A percentile compares a stretch with the other conserved stretches of the same genome.
Evolutionary conservation across 1,139 yeast genomes (phyloP).

Genomic region (Geotrichum candidum): DNA sequence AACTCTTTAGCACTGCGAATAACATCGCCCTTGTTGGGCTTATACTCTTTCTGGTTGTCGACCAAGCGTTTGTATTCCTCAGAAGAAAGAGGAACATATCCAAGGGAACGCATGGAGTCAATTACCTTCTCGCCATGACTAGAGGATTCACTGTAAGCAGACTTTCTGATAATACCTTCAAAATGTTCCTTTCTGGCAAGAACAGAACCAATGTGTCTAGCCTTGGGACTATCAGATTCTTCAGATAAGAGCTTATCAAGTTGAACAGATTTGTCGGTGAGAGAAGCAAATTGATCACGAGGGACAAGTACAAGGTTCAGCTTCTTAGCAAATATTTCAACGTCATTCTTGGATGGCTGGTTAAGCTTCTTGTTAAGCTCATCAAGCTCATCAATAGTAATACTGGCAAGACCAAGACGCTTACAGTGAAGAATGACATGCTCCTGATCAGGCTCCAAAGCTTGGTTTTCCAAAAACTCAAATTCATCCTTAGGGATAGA

Average conservation of each 20-base stretch:
- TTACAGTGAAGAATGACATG: constrained; percentile 28
- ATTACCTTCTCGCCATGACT: constrained; percentile 30
- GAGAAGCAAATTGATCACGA: constrained; percentile 38
- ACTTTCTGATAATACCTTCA: constrained; percentile 30
- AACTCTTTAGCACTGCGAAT: constrained; percentile 36
- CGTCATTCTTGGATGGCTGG: constrained; percentile 32
- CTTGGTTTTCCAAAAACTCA: constrained; percentile 26
- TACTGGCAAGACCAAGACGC: constrained; percentile 28
- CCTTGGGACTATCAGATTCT: constrained; percentile 10
- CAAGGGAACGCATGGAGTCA: constrained; percentile 33
- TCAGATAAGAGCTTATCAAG: constrained; percentile 7
- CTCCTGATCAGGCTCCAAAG: constrained; percentile 28
- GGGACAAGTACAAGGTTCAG: constrained; percentile 48
- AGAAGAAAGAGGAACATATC: constrained; percentile 34
- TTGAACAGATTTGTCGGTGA: constrained; percentile 14
- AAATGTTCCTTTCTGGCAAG: constrained; percentile 35
- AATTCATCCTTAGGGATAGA: constrained; percentile 37
- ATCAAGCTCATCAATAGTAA: constrained; percentile 26
- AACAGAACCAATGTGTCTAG: constrained; percentile 28
- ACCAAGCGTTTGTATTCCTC: constrained; percentile 37
- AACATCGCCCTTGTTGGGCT: constrained; percentile 36
- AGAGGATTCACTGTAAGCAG: constrained; percentile 19
- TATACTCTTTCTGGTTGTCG: constrained; percentile 32
- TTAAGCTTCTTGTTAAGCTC: constrained; percentile 16
- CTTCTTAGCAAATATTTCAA: constrained; percentile 45